Evolutionary conservation across 306 rosid species (phyloP).

Genomic region (Dalbergia cochinchinensis): DNA sequence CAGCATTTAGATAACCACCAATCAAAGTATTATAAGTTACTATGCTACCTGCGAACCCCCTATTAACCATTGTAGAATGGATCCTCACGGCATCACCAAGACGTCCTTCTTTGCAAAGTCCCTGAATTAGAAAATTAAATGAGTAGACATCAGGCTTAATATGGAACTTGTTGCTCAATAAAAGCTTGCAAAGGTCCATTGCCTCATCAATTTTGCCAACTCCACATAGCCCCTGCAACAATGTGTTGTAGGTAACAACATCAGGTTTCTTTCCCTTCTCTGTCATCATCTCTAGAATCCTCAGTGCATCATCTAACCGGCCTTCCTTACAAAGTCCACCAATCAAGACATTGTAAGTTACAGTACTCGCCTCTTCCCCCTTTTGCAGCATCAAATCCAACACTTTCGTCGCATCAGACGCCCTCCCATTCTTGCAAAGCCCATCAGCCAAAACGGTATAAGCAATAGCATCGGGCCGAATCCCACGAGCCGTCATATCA

Average conservation of each 20-base stretch:
- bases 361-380: slow-evolving; percentile 70
- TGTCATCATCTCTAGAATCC: slow-evolving; percentile 66
- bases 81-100: slow-evolving; percentile 57
- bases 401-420: slow-evolving; percentile 57
- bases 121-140: slow-evolving; percentile 62
- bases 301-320: slow-evolving; percentile 60
- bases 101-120: slow-evolving; percentile 69
- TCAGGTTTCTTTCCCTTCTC: slow-evolving; percentile 79
- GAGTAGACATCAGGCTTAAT: slow-evolving; percentile 65
- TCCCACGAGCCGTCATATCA: slow-evolving; percentile 63
- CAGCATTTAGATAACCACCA: slow-evolving; percentile 61
- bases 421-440: slow-evolving; percentile 76
- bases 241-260: slow-evolving; percentile 68
- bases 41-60: slow-evolving; percentile 60
- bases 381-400: slow-evolving; percentile 66
- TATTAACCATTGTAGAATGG: slow-evolving; percentile 66
- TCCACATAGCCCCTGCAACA: slow-evolving; percentile 68
- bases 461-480: slow-evolving; percentile 65
- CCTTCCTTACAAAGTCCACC: slow-evolving; percentile 84
- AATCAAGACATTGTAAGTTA: slow-evolving; percentile 74
- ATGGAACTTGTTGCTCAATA: slow-evolving; percentile 56
- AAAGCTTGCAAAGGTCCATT: slow-evolving; percentile 57
- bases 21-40: slow-evolving; percentile 71
- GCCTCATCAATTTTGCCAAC: slow-evolving; percentile 72
- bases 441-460: slow-evolving; percentile 76